phyloP scores from a whole-genome alignment of 495 filamentous ascomycete genomes.

The Endocarpon pusillum region DNA sequence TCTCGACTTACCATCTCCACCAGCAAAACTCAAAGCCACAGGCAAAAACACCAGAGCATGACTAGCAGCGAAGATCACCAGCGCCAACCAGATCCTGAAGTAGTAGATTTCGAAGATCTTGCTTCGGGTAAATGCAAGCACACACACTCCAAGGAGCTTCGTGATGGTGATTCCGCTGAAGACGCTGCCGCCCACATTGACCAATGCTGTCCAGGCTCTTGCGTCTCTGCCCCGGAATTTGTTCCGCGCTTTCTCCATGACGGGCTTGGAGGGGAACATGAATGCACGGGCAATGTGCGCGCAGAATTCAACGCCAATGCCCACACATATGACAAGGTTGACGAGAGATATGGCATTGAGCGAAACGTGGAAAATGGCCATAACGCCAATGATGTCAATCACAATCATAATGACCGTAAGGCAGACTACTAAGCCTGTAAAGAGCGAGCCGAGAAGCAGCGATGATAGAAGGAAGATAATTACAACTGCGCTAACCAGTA shows the following conservation, averaged over 20 bases:
- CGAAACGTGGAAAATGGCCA: conserved; percentile 79
- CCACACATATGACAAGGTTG: conserved; percentile 90
- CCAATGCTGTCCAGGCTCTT: conserved; percentile 75
- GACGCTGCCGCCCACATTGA: conserved; percentile 84
- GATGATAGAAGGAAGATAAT: conserved; percentile 68
- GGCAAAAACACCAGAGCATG: conserved; percentile 88
- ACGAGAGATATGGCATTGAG: conserved; percentile 94
- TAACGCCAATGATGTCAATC: conserved; percentile 84
- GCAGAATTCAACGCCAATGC: conserved; percentile 93
- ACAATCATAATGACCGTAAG: conserved; percentile 81
- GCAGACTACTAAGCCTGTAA: conserved; percentile 68
- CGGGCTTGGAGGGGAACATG: conserved; percentile 65
- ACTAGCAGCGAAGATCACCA: conserved; percentile 73
- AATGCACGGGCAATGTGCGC: conserved; percentile 93
- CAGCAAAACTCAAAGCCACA: conserved; percentile 71
- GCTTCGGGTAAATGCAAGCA: conserved; percentile 83
- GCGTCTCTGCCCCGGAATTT: conserved; percentile 63
- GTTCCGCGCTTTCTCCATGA: conserved; percentile 53
- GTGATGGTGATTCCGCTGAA: conserved; percentile 94
- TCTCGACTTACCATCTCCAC: conserved; percentile 54
- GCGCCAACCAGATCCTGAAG: conserved; percentile 85
- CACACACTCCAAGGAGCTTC: conserved; percentile 80
- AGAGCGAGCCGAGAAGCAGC: conserved; percentile 64
- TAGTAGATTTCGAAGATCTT: conserved; percentile 99
- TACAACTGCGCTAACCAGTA: conserved; percentile 66